These are phyloP conservation scores for Nidularia pulvinata DNA, from an alignment of 768 basidiomycete species.

Conservation along the genomic window DNA sequence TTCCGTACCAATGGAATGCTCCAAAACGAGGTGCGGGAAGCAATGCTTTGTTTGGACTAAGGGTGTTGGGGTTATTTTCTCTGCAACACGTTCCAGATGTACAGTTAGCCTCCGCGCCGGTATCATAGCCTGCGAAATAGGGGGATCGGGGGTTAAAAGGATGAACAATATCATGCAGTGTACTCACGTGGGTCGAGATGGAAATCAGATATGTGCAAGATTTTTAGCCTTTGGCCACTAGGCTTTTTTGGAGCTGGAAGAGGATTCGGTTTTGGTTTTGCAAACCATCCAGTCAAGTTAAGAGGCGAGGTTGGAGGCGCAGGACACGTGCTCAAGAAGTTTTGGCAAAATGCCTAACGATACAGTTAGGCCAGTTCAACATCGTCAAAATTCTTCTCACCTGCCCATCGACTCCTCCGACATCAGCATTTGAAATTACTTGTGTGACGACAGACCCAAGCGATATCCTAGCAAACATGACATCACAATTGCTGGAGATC, in stretches of 20 bases:
- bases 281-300: slow-evolving; percentile 69
- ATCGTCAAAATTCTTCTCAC: slow-evolving; percentile 25
- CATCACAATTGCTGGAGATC: slow-evolving; percentile 49
- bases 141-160: background rate
- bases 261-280: slow-evolving; percentile 74
- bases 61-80: slow-evolving; percentile 42
- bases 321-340: slow-evolving; percentile 57
- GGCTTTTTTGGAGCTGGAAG: slow-evolving; percentile 56
- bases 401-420: slow-evolving; percentile 75
- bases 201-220: slow-evolving; percentile 77
- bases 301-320: slow-evolving; percentile 58
- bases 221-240: slow-evolving; percentile 67
- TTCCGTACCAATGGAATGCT: slow-evolving; percentile 51
- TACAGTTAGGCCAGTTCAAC: background rate
- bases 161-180: background rate
- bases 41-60: slow-evolving; percentile 48
- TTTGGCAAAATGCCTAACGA: slow-evolving; percentile 53
- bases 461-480: slow-evolving; percentile 41
- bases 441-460: slow-evolving; percentile 69
- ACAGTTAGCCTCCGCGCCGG: slow-evolving; percentile 73
- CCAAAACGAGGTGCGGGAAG: slow-evolving; percentile 71
- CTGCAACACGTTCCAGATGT: slow-evolving; percentile 68
- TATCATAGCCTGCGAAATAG: slow-evolving; percentile 55
- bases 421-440: slow-evolving; percentile 69
- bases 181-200: slow-evolving; percentile 71